Evolutionary conservation across 108 stramenopile species (phyloP).

Genomic region (Mediolabrus comicus): DNA sequence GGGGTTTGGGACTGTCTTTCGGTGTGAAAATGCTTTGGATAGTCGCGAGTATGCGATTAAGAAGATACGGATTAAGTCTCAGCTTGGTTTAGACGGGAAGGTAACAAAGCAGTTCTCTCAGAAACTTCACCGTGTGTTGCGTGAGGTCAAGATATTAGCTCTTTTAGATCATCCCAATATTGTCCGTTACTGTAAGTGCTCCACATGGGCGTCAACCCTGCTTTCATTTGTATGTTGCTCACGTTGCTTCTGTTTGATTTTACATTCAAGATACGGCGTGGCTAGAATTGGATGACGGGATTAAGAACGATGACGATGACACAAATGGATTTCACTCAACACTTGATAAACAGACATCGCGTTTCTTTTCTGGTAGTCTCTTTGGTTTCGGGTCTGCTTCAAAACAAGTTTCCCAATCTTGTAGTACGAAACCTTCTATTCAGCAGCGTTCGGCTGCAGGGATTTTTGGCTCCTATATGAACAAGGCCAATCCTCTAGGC

Average conservation of each 20-base stretch:
- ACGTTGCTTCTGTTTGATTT: neutral
- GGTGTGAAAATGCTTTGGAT: slow-evolving; percentile 78
- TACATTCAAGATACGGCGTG: slow-evolving; percentile 75
- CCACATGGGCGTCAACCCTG: too few species aligned
- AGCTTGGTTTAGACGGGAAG: slow-evolving; percentile 43
- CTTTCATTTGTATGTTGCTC: neutral
- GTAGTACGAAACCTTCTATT: slow-evolving; percentile 11
- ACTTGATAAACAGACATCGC: slow-evolving; percentile 9
- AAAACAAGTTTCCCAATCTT: neutral
- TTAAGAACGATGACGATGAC: slow-evolving; percentile 28
- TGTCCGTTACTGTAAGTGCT: slow-evolving; percentile 81
- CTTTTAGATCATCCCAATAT: slow-evolving; percentile 92
- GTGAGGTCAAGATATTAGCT: slow-evolving; percentile 94
- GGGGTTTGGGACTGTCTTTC: slow-evolving; percentile 90
- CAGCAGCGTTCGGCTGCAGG: slow-evolving; percentile 14
- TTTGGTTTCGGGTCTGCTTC: slow-evolving; percentile 40
- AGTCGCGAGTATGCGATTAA: slow-evolving; percentile 94
- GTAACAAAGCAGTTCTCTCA: slow-evolving; percentile 59
- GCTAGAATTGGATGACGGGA: slow-evolving; percentile 76
- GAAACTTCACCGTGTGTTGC: slow-evolving; percentile 80
- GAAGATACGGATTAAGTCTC: slow-evolving; percentile 74
- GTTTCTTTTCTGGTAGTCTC: slow-evolving; percentile 20
- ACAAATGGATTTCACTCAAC: slow-evolving; percentile 16
- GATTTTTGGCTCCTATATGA: slow-evolving; percentile 9
- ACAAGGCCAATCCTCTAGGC: slow-evolving; percentile 37